Evolutionary conservation across 1,284 basidiomycete species (phyloP).

Genomic region (Moesziomyces aphidis): DNA sequence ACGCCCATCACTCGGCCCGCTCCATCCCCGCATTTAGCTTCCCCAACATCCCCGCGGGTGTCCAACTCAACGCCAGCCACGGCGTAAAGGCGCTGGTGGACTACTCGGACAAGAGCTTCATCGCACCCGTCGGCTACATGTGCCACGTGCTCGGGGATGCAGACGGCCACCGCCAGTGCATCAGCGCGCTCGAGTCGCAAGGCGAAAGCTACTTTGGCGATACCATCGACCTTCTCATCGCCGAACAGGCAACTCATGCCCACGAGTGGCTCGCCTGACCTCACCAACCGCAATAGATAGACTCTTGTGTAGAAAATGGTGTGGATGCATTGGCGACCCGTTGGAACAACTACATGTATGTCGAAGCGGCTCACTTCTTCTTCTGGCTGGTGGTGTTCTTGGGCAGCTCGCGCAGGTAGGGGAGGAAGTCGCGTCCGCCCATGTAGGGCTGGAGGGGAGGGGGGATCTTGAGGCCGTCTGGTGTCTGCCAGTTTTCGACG

Average conservation of each 20-base stretch:
- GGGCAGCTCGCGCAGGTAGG: constrained; percentile 84
- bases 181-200: constrained; percentile 40
- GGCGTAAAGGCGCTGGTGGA: constrained; percentile 44
- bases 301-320: background rate
- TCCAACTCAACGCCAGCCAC: constrained; percentile 17
- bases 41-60: constrained; percentile 55
- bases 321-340: too few relatives aligned
- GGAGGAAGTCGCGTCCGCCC: constrained; percentile 93
- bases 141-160: constrained; percentile 54
- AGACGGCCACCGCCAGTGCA: constrained; percentile 30
- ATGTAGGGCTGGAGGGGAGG: constrained; percentile 91
- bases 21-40: constrained; percentile 18
- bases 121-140: constrained; percentile 56
- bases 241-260: constrained; percentile 53
- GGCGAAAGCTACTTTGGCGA: constrained; percentile 60
- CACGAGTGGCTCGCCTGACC: constrained; percentile 35
- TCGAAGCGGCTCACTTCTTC: constrained; percentile 70
- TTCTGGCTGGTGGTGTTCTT: constrained; percentile 75
- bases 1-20: constrained; percentile 38
- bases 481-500: constrained; percentile 98
- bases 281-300: constrained; percentile 3
- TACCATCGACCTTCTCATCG: constrained; percentile 59
- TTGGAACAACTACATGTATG: background rate
- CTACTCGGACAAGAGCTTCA: constrained; percentile 61
- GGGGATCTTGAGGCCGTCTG: constrained; percentile 90